Percentiles rank a stretch among this genome's conserved stretches.
Conservation (phyloP, 257 asterid species). For the Rauvolfia tetraphylla region DNA sequence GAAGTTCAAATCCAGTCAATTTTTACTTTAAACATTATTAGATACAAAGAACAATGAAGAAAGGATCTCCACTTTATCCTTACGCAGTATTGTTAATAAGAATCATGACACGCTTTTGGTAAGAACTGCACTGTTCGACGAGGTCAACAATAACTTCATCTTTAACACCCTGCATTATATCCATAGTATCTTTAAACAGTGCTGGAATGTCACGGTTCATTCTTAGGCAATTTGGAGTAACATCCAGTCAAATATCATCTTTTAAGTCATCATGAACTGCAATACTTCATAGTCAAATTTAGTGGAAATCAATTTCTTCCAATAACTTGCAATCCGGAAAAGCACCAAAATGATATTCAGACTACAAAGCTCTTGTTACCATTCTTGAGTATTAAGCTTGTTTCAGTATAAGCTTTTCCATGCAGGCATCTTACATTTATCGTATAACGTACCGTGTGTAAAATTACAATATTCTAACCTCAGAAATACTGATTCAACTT, state of each 20-base stretch:
- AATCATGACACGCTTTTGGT: slow-evolving; percentile 83
- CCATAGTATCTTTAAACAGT: not conserved
- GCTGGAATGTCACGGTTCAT: not conserved
- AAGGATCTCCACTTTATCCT: slow-evolving; percentile 21
- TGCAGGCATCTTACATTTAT: not conserved
- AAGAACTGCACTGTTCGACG: slow-evolving; percentile 87
- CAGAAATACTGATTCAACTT: not conserved
- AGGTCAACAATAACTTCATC: slow-evolving; percentile 89
- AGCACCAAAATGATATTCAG: not conserved
- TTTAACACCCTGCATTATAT: slow-evolving; percentile 57
- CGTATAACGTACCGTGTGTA: not conserved
- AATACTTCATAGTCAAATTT: not conserved
- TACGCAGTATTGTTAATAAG: slow-evolving; percentile 87
- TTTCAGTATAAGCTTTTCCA: not conserved
- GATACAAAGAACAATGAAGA: not conserved
- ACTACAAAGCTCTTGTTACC: not conserved
- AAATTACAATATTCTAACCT: not conserved
- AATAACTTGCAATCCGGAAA: not conserved
- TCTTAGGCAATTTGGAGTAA: not conserved
- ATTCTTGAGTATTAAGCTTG: not conserved
- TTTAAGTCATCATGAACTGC: not conserved
- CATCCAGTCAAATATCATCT: not conserved
- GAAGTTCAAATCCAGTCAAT: slow-evolving; percentile 9
- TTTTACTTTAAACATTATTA: slow-evolving; percentile 10
- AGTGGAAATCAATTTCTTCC: not conserved